These are phyloP conservation scores for Pleurotus pulmonarius DNA, from an alignment of 768 basidiomycete species.

Conservation along the genomic window DNA sequence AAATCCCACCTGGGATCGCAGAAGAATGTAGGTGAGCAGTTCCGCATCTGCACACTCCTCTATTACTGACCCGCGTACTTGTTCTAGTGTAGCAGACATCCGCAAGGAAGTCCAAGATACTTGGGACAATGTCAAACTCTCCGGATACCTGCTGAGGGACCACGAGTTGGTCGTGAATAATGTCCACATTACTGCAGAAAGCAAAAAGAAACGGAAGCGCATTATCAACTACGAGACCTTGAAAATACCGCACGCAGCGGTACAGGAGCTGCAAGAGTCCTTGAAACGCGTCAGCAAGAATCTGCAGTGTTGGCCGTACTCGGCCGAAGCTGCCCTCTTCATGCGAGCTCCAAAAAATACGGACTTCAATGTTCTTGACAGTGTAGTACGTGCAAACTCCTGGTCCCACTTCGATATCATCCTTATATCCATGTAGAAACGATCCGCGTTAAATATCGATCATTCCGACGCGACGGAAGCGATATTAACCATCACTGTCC, in stretches of 20 bases:
- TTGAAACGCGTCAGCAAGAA: conserved; percentile 43
- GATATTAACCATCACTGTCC: conserved; percentile 55
- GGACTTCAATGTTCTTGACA: conserved; percentile 57
- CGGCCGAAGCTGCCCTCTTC: conserved; percentile 53
- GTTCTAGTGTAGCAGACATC: conserved; percentile 49
- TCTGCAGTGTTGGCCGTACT: conserved; percentile 60
- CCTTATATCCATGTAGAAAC: conserved; percentile 18
- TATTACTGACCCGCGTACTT: neutral
- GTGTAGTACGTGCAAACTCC: conserved; percentile 27
- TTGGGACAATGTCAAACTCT: conserved; percentile 54
- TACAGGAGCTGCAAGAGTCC: conserved; percentile 39
- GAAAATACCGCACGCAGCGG: conserved; percentile 39
- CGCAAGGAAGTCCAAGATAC: conserved; percentile 36
- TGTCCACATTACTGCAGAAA: conserved; percentile 25
- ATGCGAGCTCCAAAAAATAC: conserved; percentile 61
- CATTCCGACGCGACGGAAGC: conserved; percentile 30
- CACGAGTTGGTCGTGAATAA: conserved; percentile 44
- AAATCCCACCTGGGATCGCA: conserved; percentile 24
- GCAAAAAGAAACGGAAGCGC: conserved; percentile 23
- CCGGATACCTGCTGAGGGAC: conserved; percentile 49
- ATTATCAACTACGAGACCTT: conserved; percentile 30
- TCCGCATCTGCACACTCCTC: neutral
- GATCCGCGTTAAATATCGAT: conserved; percentile 15
- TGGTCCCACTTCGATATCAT: no score
- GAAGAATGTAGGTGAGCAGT: conserved; percentile 39